A percentile compares a stretch with the other conserved stretches of the same genome.
Evolutionary conservation across 176 grass and related monocot species (phyloP).

Genomic region (Pontederia paniculata): DNA sequence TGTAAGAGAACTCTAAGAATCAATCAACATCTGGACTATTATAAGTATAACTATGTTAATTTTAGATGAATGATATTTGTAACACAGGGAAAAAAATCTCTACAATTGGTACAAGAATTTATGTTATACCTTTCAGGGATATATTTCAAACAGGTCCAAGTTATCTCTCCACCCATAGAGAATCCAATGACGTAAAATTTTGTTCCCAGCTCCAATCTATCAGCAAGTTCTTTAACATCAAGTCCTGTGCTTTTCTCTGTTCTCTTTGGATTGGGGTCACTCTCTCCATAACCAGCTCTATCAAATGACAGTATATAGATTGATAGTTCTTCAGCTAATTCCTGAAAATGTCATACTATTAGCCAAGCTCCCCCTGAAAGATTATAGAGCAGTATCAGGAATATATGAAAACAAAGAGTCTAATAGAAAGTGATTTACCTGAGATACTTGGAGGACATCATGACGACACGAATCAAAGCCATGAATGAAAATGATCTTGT

Average conservation of each 20-base stretch:
- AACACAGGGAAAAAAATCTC: neutral
- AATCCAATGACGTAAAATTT: constrained; percentile 58
- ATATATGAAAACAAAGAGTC: neutral
- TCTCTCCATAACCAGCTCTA: constrained; percentile 72
- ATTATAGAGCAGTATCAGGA: neutral
- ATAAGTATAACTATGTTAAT: neutral
- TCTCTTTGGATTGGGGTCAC: constrained; percentile 56
- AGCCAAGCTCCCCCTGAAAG: neutral
- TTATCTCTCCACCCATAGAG: constrained; percentile 62
- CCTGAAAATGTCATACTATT: constrained; percentile 31
- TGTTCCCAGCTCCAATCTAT: constrained; percentile 48
- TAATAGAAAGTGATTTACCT: constrained; percentile 18
- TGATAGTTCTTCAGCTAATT: constrained; percentile 51
- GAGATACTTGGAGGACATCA: constrained; percentile 43
- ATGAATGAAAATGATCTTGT: constrained; percentile 78
- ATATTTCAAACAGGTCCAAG: constrained; percentile 71
- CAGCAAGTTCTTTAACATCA: constrained; percentile 65
- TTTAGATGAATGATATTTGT: neutral
- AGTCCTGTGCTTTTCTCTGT: constrained; percentile 50
- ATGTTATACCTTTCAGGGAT: constrained; percentile 56
- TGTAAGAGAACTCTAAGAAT: too few relatives aligned
- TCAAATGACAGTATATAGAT: constrained; percentile 73
- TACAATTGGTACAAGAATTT: constrained; percentile 4
- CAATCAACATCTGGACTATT: too few relatives aligned
- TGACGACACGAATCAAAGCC: constrained; percentile 65